Evolutionary conservation across 1,284 basidiomycete species (phyloP).

Genomic region (Fomitopsis pinicola): DNA sequence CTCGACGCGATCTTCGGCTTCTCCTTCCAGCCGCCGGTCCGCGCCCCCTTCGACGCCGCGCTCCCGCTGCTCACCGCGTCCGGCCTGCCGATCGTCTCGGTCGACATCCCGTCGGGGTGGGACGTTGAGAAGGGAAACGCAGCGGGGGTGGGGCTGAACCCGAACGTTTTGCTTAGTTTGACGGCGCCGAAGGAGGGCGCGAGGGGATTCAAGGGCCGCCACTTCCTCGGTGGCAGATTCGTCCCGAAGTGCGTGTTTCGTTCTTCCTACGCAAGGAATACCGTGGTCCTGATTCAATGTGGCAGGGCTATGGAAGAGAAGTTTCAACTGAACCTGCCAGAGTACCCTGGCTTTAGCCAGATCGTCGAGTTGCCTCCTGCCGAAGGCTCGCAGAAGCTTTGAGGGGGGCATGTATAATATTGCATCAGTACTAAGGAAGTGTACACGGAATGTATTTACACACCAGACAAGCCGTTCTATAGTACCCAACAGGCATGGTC

Average conservation of each 20-base stretch:
- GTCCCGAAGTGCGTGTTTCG: conserved; percentile 65
- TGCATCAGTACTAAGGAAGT: too few species aligned
- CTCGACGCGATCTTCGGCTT: conserved; percentile 98
- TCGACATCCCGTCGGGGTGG: conserved; percentile 98
- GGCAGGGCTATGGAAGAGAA: conserved; percentile 61
- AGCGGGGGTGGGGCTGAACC: conserved; percentile 53
- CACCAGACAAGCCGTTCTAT: too few species aligned
- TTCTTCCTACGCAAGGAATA: neutral
- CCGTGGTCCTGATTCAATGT: neutral
- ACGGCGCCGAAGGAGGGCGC: conserved; percentile 94
- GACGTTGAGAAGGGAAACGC: conserved; percentile 80
- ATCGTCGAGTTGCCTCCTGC: conserved; percentile 64
- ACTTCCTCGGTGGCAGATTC: conserved; percentile 93
- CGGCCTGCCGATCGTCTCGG: conserved; percentile 76
- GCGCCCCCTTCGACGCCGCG: conserved; percentile 81
- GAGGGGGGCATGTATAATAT: too few species aligned
- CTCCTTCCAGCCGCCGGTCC: conserved; percentile 87
- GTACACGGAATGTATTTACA: too few species aligned
- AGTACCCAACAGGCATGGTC: too few species aligned
- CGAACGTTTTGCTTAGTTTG: conserved; percentile 83
- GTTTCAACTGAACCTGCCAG: conserved; percentile 72
- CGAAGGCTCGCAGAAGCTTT: conserved; percentile 25
- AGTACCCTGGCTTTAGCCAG: conserved; percentile 74
- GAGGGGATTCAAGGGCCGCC: conserved; percentile 69
- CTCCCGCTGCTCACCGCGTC: conserved; percentile 67